These are phyloP conservation scores for Protomyces lactucae-debilis DNA, from an alignment of 1,139 yeast species.

Conservation along the genomic window DNA sequence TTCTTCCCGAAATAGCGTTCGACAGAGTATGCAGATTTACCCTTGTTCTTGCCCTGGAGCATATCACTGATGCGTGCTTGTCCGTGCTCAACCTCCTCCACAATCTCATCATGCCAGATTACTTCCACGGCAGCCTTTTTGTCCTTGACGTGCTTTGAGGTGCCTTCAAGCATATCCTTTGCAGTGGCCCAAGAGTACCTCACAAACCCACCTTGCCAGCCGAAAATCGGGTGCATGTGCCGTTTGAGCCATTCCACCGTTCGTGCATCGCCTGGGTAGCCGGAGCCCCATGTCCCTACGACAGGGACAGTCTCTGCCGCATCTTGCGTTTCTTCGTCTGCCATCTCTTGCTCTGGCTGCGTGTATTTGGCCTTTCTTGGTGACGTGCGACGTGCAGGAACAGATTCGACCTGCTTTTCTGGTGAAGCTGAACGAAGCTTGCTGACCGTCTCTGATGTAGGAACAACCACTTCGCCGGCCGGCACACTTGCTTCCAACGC, in stretches of 20 bases:
- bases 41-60: background rate
- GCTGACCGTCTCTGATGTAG: background rate
- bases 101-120: slow-evolving; percentile 5
- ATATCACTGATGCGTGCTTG: slow-evolving; percentile 3
- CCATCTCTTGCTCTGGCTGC: slow-evolving; percentile 30
- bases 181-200: slow-evolving; percentile 96
- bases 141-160: background rate
- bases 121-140: background rate
- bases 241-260: slow-evolving; percentile 67
- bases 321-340: background rate
- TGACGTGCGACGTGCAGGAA: background rate
- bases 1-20: slow-evolving; percentile 1
- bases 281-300: slow-evolving; percentile 39
- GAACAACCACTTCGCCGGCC: background rate
- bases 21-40: slow-evolving; percentile 1
- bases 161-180: slow-evolving; percentile 54
- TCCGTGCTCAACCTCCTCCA: slow-evolving; percentile 9
- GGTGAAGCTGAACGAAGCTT: background rate
- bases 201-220: slow-evolving; percentile 68
- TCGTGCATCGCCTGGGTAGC: slow-evolving; percentile 90
- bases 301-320: background rate
- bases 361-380: background rate
- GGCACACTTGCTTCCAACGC: slow-evolving; percentile 44
- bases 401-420: background rate
- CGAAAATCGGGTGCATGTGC: slow-evolving; percentile 67